Percentiles rank a stretch among this genome's conserved stretches.
phyloP scores from a whole-genome alignment of 768 basidiomycete genomes.

The Agaricus bisporus region DNA sequence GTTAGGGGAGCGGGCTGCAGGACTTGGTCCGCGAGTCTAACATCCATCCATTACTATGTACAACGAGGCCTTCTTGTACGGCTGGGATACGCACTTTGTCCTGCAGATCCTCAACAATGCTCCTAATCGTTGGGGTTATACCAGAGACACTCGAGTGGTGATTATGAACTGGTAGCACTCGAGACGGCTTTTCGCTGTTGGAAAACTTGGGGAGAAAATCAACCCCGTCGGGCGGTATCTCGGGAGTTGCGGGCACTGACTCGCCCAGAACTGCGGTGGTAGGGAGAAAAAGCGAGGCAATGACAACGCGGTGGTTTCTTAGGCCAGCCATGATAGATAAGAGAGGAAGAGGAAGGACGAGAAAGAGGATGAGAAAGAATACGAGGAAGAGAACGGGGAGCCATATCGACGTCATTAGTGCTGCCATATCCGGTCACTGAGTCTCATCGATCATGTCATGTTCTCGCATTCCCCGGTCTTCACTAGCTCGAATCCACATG shows the following conservation, averaged over 20 bases:
- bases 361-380: not conserved
- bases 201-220: constrained; percentile 13
- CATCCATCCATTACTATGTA: constrained; percentile 14
- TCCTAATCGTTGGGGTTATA: constrained; percentile 38
- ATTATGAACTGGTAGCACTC: constrained; percentile 15
- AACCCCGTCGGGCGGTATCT: constrained; percentile 17
- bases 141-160: constrained; percentile 22
- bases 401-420: constrained; percentile 9
- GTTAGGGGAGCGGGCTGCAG: constrained; percentile 31
- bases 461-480: not conserved
- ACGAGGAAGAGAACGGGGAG: not conserved
- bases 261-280: constrained; percentile 62
- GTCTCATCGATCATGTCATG: constrained; percentile 6
- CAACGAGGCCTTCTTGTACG: not conserved
- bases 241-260: constrained; percentile 47
- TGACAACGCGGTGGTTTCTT: constrained; percentile 66
- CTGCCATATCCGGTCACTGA: constrained; percentile 9
- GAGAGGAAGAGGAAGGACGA: not conserved
- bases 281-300: constrained; percentile 83
- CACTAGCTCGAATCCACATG: not conserved
- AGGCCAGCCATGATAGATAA: constrained; percentile 53
- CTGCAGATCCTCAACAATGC: constrained; percentile 76
- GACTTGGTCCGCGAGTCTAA: constrained; percentile 36
- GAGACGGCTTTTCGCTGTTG: constrained; percentile 6
- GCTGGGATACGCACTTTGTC: constrained; percentile 41